Percentiles rank a stretch among this genome's conserved stretches.
Conservation (phyloP, 371 early-diverging fungal species). For the Conidiobolus incongruus region DNA sequence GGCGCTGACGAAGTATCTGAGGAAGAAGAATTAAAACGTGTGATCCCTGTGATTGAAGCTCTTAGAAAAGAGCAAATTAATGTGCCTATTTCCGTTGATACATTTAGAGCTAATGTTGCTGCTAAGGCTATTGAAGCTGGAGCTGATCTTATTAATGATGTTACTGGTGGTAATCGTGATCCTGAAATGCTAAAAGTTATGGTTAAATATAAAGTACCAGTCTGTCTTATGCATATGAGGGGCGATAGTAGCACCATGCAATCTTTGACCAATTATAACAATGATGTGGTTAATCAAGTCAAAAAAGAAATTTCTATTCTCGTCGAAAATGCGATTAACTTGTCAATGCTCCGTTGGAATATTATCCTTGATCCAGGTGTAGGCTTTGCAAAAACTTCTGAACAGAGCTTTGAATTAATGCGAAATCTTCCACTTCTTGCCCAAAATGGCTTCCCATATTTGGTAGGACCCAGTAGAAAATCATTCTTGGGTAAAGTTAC, state of each 20-base stretch:
- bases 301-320: slow-evolving; percentile 31
- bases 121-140: slow-evolving; percentile 62
- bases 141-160: slow-evolving; percentile 83
- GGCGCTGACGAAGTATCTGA: slow-evolving; percentile 48
- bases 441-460: slow-evolving; percentile 35
- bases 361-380: slow-evolving; percentile 91
- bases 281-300: slow-evolving; percentile 53
- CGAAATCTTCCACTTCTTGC: slow-evolving; percentile 42
- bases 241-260: slow-evolving; percentile 86
- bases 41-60: slow-evolving; percentile 66
- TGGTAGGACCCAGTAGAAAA: slow-evolving; percentile 74
- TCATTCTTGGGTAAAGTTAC: slow-evolving; percentile 62
- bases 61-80: slow-evolving; percentile 36
- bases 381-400: slow-evolving; percentile 83
- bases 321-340: slow-evolving; percentile 38
- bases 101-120: slow-evolving; percentile 70
- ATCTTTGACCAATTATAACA: slow-evolving; percentile 36
- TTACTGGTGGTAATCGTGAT: slow-evolving; percentile 74
- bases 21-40: slow-evolving; percentile 59
- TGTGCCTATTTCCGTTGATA: slow-evolving; percentile 78
- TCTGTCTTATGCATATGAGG: slow-evolving; percentile 94
- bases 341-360: slow-evolving; percentile 85
- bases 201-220: slow-evolving; percentile 62
- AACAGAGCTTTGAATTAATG: slow-evolving; percentile 70
- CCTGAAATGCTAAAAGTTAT: slow-evolving; percentile 52